These are phyloP conservation scores for Pseudopithomyces maydicus DNA, from an alignment of 2,329 filamentous ascomycete species.

Conservation along the genomic window DNA sequence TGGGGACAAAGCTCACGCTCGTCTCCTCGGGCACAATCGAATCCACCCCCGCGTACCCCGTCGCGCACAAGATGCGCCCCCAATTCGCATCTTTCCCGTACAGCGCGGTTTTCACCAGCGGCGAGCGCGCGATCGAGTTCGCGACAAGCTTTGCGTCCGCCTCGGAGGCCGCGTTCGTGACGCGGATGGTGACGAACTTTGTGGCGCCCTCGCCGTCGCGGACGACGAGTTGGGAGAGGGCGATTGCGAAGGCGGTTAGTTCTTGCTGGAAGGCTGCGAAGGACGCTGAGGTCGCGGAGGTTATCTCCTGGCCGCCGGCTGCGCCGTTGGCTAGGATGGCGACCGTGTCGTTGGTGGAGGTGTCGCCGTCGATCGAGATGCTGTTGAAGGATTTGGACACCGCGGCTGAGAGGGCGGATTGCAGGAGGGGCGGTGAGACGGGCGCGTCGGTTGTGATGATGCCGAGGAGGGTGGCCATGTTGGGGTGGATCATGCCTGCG, in stretches of 20 bases:
- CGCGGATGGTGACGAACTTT: conserved; percentile 94
- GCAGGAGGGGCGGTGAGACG: conserved; percentile 70
- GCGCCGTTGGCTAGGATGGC: conserved; percentile 95
- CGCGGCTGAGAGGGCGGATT: conserved; percentile 71
- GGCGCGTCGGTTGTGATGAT: conserved; percentile 92
- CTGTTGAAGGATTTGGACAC: conserved; percentile 90
- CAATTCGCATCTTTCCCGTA: conserved; percentile 99
- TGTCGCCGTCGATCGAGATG: conserved; percentile 96
- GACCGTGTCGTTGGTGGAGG: conserved; percentile 95
- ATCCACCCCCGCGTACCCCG: conserved; percentile 76
- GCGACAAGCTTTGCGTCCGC: conserved; percentile 78
- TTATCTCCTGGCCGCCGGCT: conserved; percentile 72
- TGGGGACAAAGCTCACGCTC: conserved; percentile 77
- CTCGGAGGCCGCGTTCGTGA: conserved; percentile 73
- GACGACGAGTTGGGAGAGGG: conserved; percentile 90
- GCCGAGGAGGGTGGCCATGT: conserved; percentile 95
- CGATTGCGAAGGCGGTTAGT: conserved; percentile 77
- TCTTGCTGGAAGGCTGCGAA: conserved; percentile 73
- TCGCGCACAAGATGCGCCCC: conserved; percentile 94
- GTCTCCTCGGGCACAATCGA: conserved; percentile 72
- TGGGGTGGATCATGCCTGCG: conserved; percentile 98
- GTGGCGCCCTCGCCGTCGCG: conserved; percentile 97
- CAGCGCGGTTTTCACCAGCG: conserved; percentile 94
- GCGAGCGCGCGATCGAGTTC: conserved; percentile 85
- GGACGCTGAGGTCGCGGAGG: conserved; percentile 61